A percentile compares a stretch with the other conserved stretches of the same genome.
These are phyloP conservation scores for Heliamphora ciliata DNA, from an alignment of 179 eudicot genomes.

Conservation along the genomic window DNA sequence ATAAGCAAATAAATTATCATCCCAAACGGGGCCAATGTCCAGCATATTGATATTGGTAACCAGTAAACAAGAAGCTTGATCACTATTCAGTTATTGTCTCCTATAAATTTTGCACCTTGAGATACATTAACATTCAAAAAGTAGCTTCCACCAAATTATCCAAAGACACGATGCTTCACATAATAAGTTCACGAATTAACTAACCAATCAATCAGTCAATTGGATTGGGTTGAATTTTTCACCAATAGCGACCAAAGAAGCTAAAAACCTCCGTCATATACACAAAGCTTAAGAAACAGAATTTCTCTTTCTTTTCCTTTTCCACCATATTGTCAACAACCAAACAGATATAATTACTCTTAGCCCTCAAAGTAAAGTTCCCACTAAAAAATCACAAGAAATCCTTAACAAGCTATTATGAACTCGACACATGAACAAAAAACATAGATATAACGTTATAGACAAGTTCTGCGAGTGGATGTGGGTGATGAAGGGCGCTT, in stretches of 20 bases:
- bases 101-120: not conserved
- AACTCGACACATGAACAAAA: not conserved
- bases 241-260: not conserved
- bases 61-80: not conserved
- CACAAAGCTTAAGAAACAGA: not conserved
- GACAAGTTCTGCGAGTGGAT: not conserved
- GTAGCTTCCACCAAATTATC: not conserved
- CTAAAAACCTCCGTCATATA: not conserved
- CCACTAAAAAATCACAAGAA: not conserved
- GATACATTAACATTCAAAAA: not conserved
- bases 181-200: not conserved
- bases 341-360: not conserved
- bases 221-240: not conserved
- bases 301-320: not conserved
- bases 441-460: not conserved
- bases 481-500: not conserved
- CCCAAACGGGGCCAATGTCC: no score
- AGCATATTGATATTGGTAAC: not conserved
- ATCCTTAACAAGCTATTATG: not conserved
- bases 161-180: not conserved
- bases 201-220: slow-evolving; percentile 3
- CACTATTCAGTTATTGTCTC: not conserved
- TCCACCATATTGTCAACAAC: not conserved
- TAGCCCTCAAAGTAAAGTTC: not conserved
- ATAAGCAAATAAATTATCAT: no score